These are phyloP conservation scores for Paecilomyces sp. DNA, from an alignment of 2,329 filamentous ascomycete genomes.

Conservation along the genomic window DNA sequence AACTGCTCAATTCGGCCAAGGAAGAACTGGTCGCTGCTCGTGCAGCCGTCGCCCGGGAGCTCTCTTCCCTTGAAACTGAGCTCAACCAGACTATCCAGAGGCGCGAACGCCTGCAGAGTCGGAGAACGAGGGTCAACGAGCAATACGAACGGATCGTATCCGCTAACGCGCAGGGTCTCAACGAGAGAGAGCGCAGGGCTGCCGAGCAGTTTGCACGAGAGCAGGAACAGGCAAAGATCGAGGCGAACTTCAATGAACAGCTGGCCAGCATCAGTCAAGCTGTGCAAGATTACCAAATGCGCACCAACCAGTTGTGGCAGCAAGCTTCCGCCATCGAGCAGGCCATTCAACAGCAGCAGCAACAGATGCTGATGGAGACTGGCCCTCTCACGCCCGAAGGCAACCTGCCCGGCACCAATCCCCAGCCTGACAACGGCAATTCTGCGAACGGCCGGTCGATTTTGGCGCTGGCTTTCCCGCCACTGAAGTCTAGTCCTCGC, in stretches of 20 bases:
- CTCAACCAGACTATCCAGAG: slow-evolving; percentile 47
- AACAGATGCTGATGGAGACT: slow-evolving; percentile 35
- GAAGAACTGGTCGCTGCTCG: slow-evolving; percentile 46
- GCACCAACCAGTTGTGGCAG: slow-evolving; percentile 37
- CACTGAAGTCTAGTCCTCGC: slow-evolving; percentile 26
- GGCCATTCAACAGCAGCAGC: slow-evolving; percentile 38
- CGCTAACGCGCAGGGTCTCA: slow-evolving; percentile 51
- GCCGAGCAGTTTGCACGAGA: slow-evolving; percentile 41
- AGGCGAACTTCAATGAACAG: slow-evolving; percentile 37
- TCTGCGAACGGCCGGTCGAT: slow-evolving; percentile 24
- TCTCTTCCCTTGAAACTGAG: slow-evolving; percentile 47
- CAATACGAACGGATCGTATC: slow-evolving; percentile 54
- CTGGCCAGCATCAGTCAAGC: slow-evolving; percentile 34
- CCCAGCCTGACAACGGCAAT: slow-evolving; percentile 23
- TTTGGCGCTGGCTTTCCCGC: slow-evolving; percentile 28
- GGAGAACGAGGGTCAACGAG: slow-evolving; percentile 52
- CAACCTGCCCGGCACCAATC: slow-evolving; percentile 47
- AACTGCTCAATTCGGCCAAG: slow-evolving; percentile 44
- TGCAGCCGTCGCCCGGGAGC: slow-evolving; percentile 44
- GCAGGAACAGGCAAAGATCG: slow-evolving; percentile 37
- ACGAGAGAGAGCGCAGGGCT: slow-evolving; percentile 46
- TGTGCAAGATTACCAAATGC: slow-evolving; percentile 37
- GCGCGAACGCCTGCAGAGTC: slow-evolving; percentile 52
- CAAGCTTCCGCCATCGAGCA: slow-evolving; percentile 37
- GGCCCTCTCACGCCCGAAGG: slow-evolving; percentile 55